Evolutionary conservation across 768 basidiomycete species (phyloP), one percentile per base, ranked within the genome.

Genomic region (Termitomyces sp.): DNA sequence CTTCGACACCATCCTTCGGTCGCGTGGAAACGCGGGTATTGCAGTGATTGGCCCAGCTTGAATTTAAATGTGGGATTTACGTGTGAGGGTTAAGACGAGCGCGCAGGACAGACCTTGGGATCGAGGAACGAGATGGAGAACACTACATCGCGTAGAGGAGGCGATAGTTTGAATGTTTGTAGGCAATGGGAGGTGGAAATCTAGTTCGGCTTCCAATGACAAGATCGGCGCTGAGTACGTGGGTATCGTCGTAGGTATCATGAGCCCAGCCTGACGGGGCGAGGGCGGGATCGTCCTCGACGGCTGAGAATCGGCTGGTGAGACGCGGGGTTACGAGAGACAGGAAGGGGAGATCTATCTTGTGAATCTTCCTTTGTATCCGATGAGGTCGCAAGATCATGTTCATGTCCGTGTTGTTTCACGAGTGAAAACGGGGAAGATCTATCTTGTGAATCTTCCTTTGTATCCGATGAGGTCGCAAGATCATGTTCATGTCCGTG

Each of bases 361-460:
- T 76, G 72, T 5, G 75, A 74, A 46, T 76, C 76, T 20, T 75
- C 75, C 57, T 79, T 75, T 24, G 75, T 75, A 16, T 76, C 74
- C 24, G 75, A 75, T 8, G 74, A 73, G 59, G 58, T 9, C 1
- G 16, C 27, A 1, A 27, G 3, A 27, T 51, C 24, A n/a, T n/a
- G n/a, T n/a, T n/a, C n/a, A n/a, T n/a, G n/a, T n/a, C n/a, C n/a
- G n/a, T n/a, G n/a, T 8, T 33, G n/a, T n/a, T n/a, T n/a, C n/a
- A n/a, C n/a, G n/a, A n/a, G n/a, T n/a, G n/a, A n/a, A n/a, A n/a
- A n/a, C n/a, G n/a, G 24, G 18, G 14, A 3, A n/a, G 22, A 2
- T 32, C 26, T 53, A 74, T 76, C 71, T 72, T 76, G 72, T 5
- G 75, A 74, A 46, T 76, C 76, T 20, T 75, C 75, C 57, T 79